Percentiles rank a stretch among this genome's conserved stretches.
Evolutionary conservation across 148 eudicot genomes (phyloP).

Genomic region (Polygonum maritimum): DNA sequence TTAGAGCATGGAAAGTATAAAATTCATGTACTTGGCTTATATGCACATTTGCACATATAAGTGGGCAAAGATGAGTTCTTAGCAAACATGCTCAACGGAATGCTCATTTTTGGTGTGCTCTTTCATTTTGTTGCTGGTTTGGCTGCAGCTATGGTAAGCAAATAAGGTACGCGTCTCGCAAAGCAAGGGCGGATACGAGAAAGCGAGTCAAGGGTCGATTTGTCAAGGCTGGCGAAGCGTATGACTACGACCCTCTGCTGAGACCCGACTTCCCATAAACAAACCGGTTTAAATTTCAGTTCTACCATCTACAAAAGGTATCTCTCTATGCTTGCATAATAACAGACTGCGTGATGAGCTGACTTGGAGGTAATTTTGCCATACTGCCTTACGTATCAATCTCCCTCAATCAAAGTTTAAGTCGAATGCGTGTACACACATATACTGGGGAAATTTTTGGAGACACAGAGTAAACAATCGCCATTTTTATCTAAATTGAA

Average conservation of each 20-base stretch:
- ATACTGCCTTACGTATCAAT: background rate
- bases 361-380: background rate
- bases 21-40: too few species aligned
- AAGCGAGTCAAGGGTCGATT: constrained; percentile 53
- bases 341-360: background rate
- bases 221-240: constrained; percentile 43
- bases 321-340: background rate
- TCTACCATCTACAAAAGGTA: background rate
- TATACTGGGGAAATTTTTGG: background rate
- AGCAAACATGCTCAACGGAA: background rate
- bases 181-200: constrained; percentile 54
- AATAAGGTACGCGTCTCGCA: constrained; percentile 50
- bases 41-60: too few species aligned
- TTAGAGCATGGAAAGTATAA: too few species aligned
- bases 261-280: background rate
- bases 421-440: background rate
- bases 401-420: background rate
- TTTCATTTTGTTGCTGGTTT: background rate
- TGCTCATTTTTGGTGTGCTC: background rate
- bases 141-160: constrained; percentile 44
- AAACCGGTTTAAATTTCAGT: background rate
- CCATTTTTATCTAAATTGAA: background rate
- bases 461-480: background rate
- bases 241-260: constrained; percentile 30
- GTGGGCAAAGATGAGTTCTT: too few species aligned